Base-by-base conservation (phyloP, 2,329 filamentous ascomycete genomes). In the Fusarium longipes region DNA sequence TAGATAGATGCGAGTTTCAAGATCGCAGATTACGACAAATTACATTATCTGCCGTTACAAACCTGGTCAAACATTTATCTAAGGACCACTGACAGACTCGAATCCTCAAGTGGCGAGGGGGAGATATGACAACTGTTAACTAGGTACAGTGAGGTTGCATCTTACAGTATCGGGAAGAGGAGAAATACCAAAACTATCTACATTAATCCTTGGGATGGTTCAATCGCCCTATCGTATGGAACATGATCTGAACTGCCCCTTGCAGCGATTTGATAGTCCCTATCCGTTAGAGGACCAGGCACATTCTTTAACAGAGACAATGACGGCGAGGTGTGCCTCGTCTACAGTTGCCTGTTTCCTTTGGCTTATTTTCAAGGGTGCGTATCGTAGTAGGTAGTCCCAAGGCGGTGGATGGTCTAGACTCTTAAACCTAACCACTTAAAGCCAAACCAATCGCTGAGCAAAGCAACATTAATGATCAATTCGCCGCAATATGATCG, bases 311-410 rank as follows among this genome's bases (percentile, higher is more conserved):
- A 20, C 9, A 2, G 14, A 2, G 11, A 27, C 29, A 11, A 14
- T 43, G 25, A 12, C 4, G 15, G n/a, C 17, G n/a, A 35, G 24
- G 44, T 7, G 27, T 42, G 42, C 9, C 38, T 50, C 60, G 58
- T 63, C 29, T 63, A 57, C 38, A 39, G 43, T 57, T 63, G 58
- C 60, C 40, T 15, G 18, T 24, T 29, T 18, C 62, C 20, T 48
- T 22, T 5, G 27, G 17, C n/a, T 18, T 39, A 9, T 22, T 20
- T n/a, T 33, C 15, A 15, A 8, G 15, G 20, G n/a, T 36, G 18
- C 8, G 17, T n/a, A n/a, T n/a, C n/a, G n/a, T n/a, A n/a, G n/a
- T 14, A 17, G 22, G 35, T 32, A 30, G 32, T 40, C 17, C 17
- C 24, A 39, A 29, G 45, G 25, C 22, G 30, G 32, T 20, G 33